phyloP scores from a whole-genome alignment of 441 rosid genomes.

The Corymbia calophylla region DNA sequence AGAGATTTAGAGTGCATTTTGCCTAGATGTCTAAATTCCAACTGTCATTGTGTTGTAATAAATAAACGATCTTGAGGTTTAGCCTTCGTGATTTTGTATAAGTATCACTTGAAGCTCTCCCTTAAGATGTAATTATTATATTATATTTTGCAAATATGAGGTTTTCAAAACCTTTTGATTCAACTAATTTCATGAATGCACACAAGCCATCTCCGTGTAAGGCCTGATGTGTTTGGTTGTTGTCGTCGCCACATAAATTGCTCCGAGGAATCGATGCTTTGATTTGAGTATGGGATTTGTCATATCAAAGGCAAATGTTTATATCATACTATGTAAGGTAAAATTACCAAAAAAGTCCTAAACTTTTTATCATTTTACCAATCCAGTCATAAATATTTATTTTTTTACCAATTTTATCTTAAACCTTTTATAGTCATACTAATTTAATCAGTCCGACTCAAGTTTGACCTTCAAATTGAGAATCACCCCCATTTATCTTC shows the following conservation, averaged over 20 bases:
- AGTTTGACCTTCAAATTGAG: too few species aligned
- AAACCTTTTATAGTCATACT: too few species aligned
- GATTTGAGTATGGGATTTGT: not conserved
- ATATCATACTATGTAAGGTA: not conserved
- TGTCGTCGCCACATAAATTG: accelerated
- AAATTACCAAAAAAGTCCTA: too few species aligned
- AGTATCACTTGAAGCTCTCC: not conserved
- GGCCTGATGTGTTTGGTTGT: not conserved
- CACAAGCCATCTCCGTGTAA: not conserved
- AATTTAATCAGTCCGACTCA: too few species aligned
- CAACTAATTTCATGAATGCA: not conserved
- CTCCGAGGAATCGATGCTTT: not conserved
- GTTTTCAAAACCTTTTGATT: not conserved
- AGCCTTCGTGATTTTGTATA: not conserved
- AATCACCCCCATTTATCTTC: too few species aligned
- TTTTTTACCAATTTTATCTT: too few species aligned
- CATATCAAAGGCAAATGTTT: not conserved
- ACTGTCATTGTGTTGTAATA: not conserved
- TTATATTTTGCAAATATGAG: not conserved
- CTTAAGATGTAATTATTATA: not conserved
- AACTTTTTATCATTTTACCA: too few species aligned
- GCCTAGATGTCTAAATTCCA: not conserved
- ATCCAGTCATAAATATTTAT: too few species aligned
- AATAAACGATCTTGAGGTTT: not conserved
- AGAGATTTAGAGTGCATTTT: not conserved